Conservation (phyloP, 257 asterid species). For the Gardenia jasminoides region DNA sequence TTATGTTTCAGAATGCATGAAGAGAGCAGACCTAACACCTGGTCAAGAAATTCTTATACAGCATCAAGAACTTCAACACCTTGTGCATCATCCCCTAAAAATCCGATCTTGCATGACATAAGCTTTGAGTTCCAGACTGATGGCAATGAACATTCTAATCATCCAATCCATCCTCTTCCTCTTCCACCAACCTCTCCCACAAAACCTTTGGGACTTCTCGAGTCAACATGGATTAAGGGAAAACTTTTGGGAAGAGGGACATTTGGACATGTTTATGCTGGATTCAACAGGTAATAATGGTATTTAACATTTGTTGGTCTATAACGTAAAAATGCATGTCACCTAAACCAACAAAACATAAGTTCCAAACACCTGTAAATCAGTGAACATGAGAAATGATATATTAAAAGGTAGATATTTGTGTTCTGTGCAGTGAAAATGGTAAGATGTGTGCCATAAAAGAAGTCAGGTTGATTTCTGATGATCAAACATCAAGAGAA, state of each 20-base stretch:
- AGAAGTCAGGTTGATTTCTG: slow-evolving; percentile 54
- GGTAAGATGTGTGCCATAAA: slow-evolving; percentile 85
- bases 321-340: background rate
- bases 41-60: background rate
- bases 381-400: background rate
- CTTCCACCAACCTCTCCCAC: slow-evolving; percentile 22
- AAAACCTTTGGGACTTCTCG: slow-evolving; percentile 1
- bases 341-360: background rate
- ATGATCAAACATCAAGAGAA: slow-evolving; percentile 55
- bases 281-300: slow-evolving; percentile 50
- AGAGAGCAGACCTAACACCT: background rate
- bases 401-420: background rate
- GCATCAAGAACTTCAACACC: slow-evolving; percentile 10
- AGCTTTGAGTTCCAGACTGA: slow-evolving; percentile 16
- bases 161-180: slow-evolving; percentile 24
- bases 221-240: slow-evolving; percentile 57
- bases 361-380: background rate
- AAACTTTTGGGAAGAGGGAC: slow-evolving; percentile 64
- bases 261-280: slow-evolving; percentile 67
- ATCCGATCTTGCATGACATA: background rate
- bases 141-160: slow-evolving; percentile 1
- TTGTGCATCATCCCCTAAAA: background rate
- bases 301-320: background rate
- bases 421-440: slow-evolving; percentile 43
- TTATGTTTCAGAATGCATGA: background rate